These are phyloP conservation scores for Massariosphaeria phaeospora DNA, from an alignment of 495 filamentous ascomycete genomes.

Conservation along the genomic window DNA sequence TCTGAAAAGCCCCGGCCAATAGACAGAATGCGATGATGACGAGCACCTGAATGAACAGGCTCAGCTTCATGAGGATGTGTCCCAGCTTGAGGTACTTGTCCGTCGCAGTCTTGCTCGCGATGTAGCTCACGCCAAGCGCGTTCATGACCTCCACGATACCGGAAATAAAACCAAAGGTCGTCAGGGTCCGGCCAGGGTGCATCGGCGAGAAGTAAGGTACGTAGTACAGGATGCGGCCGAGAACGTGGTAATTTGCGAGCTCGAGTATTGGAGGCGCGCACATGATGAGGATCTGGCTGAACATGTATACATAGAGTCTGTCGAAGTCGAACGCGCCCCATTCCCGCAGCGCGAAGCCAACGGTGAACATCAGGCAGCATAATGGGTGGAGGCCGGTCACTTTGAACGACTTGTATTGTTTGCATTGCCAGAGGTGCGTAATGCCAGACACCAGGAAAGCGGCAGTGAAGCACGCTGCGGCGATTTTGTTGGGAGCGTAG, in stretches of 20 bases:
- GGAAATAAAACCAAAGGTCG: slow-evolving; percentile 3
- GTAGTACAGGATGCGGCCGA: slow-evolving; percentile 10
- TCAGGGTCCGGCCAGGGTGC: slow-evolving; percentile 8
- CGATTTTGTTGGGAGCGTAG: slow-evolving; percentile 5
- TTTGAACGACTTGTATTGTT: background rate
- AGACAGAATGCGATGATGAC: background rate
- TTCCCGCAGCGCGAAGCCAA: slow-evolving; percentile 1
- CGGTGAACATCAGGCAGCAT: slow-evolving; percentile 3
- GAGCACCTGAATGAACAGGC: background rate
- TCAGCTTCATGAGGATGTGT: slow-evolving; percentile 4
- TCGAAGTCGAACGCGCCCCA: slow-evolving; percentile 4
- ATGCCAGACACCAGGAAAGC: background rate
- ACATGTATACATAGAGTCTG: slow-evolving; percentile 2
- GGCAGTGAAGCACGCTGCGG: background rate
- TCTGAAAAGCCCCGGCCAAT: background rate
- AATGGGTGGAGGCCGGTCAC: background rate
- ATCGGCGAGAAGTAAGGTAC: slow-evolving; percentile 8
- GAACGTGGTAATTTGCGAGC: slow-evolving; percentile 13
- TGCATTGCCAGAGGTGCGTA: slow-evolving; percentile 4
- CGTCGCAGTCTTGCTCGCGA: background rate
- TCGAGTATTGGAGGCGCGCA: slow-evolving; percentile 6
- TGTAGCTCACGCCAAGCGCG: background rate
- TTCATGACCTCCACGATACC: slow-evolving; percentile 5
- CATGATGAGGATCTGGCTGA: background rate
- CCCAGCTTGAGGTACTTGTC: background rate